Base-by-base conservation (phyloP, 208 protist genomes). In the Acanthamoeba lenticulata region DNA sequence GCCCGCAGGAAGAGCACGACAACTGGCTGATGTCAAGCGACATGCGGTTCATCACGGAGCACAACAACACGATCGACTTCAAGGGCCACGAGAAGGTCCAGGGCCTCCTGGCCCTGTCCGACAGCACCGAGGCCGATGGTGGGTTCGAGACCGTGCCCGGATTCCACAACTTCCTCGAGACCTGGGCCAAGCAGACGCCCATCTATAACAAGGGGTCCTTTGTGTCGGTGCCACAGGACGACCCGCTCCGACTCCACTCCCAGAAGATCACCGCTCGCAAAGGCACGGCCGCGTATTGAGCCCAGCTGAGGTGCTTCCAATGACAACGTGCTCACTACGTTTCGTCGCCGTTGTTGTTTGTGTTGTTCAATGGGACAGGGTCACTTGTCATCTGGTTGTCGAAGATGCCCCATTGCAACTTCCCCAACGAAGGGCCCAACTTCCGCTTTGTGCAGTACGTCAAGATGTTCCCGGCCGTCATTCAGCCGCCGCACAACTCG, bases 381-480 rank as follows among this genome's bases (percentile, higher is more conserved):
- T 85, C 65, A 27, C 42, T 94, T n/a, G 65, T 94, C 7, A 86
- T 94, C 11, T 94, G 90, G 90, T 77, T 34, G 2, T 94, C 90
- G 6, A 5, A 40, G 32, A 77, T 83, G 90, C 90, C 90, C 7
- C 90, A 94, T 36, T 77, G 90, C 90, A 94, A 94, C 69, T 83
- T 83, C 65, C 90, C 90, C 42, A 94, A 94, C 49, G 21, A 17
- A 6, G 45, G 90, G 3, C 21, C 57, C 32, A 55, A 62, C 40
- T 94, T 94, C 45, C 60, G 90, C 38, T 83, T 38, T 40, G 29
- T 38, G 24, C 90, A 94, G 69, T 94, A 94, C 67, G 24, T 94
- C 90, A 94, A 94, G 47, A 94, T 94, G 90, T 94, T 92, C 29
- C 86, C 86, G 2, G 86, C 32, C 21, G 55, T 27, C 0, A 55